phyloP scores from a whole-genome alignment of 768 basidiomycete genomes.

The Leccinum truebloodii region DNA sequence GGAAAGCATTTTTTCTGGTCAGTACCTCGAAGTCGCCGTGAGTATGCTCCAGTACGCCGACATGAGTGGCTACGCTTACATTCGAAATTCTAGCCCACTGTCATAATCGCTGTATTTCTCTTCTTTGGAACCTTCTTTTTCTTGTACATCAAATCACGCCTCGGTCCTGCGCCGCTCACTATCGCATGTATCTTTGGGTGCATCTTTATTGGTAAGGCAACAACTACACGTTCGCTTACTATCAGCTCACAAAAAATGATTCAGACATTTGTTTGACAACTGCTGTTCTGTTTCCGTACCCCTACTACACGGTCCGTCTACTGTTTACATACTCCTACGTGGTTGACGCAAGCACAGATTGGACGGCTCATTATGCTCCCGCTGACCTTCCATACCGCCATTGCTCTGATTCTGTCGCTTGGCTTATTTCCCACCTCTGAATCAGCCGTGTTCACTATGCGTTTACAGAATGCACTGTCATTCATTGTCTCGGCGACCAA shows the following conservation, averaged over 20 bases:
- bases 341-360: conserved; percentile 33
- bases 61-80: background rate
- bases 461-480: conserved; percentile 47
- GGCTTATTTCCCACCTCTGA: conserved; percentile 64
- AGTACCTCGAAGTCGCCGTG: conserved; percentile 56
- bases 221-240: background rate
- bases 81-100: conserved; percentile 43
- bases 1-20: conserved; percentile 45
- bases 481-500: conserved; percentile 49
- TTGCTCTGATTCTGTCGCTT: conserved; percentile 53
- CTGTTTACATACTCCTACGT: background rate
- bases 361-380: conserved; percentile 58
- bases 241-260: background rate
- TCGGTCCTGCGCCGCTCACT: conserved; percentile 64
- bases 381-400: conserved; percentile 55
- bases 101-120: conserved; percentile 62
- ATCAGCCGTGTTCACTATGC: conserved; percentile 56
- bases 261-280: conserved; percentile 61
- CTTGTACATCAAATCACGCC: conserved; percentile 57
- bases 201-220: conserved; percentile 53
- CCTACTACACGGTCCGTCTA: conserved; percentile 51
- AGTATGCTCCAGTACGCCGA: conserved; percentile 2
- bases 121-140: conserved; percentile 60
- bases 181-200: conserved; percentile 59
- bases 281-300: conserved; percentile 62